A percentile compares a stretch with the other conserved stretches of the same genome.
Evolutionary conservation across 2,329 filamentous ascomycete species (phyloP).

Genomic region (Phyllosticta paracitricarpa): DNA sequence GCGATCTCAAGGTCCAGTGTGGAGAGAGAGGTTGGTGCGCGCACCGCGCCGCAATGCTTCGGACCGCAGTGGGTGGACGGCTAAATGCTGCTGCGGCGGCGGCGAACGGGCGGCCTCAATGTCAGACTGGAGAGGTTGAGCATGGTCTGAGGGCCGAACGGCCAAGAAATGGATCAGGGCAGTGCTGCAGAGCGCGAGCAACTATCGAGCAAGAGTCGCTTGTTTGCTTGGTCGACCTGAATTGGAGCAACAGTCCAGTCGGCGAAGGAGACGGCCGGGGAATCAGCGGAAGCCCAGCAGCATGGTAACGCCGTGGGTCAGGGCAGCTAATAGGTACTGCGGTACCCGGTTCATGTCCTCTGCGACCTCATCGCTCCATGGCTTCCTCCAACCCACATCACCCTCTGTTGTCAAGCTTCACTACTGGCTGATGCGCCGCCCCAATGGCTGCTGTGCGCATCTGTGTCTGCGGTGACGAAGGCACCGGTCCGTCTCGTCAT

Average conservation of each 20-base stretch:
- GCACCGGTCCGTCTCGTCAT: constrained; percentile 48
- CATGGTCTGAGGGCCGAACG: neutral
- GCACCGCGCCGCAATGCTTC: constrained; percentile 9
- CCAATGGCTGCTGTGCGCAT: constrained; percentile 53
- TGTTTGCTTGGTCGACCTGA: neutral
- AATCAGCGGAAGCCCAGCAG: neutral
- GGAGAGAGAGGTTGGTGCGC: constrained; percentile 1
- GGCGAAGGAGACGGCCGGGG: neutral
- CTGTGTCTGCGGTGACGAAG: constrained; percentile 93
- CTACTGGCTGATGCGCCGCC: constrained; percentile 11
- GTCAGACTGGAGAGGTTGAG: neutral
- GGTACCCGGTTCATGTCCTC: too few relatives aligned
- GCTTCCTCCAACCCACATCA: neutral
- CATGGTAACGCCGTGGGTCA: neutral
- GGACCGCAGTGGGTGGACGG: constrained; percentile 5
- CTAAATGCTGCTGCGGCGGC: constrained; percentile 6
- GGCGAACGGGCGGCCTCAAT: constrained; percentile 1
- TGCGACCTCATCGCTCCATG: neutral
- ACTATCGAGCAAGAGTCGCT: neutral
- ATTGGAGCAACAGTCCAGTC: neutral
- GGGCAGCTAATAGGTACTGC: too few relatives aligned
- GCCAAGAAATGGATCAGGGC: neutral
- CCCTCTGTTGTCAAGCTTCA: neutral
- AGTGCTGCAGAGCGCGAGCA: neutral
- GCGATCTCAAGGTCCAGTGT: constrained; percentile 4